These are phyloP conservation scores for Diaporthe sp. DNA, from an alignment of 2,329 filamentous ascomycete species.

Conservation along the genomic window DNA sequence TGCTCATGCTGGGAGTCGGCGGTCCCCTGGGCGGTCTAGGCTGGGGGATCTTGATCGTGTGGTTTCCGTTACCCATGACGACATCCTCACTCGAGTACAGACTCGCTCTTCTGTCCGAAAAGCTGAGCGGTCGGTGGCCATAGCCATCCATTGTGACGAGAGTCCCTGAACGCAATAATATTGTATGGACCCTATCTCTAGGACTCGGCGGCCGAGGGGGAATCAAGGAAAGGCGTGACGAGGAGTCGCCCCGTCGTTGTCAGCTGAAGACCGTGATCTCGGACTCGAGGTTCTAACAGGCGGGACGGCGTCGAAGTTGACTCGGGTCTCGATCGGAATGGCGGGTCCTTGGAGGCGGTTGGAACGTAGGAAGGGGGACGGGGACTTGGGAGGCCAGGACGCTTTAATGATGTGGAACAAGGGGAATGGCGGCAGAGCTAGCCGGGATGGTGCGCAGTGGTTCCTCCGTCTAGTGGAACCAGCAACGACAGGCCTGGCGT, in stretches of 20 bases:
- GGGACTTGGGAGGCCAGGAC: slow-evolving; percentile 12
- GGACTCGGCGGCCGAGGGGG: slow-evolving; percentile 28
- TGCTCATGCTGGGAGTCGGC: slow-evolving; percentile 77
- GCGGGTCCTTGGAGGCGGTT: slow-evolving; percentile 14
- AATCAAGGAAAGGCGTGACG: background rate
- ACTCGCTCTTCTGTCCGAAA: slow-evolving; percentile 74
- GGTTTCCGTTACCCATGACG: slow-evolving; percentile 64
- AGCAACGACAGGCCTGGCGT: background rate
- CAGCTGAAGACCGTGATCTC: background rate
- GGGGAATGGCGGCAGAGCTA: slow-evolving; percentile 30
- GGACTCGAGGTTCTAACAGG: slow-evolving; percentile 28
- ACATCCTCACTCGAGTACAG: slow-evolving; percentile 69
- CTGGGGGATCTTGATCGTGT: slow-evolving; percentile 66
- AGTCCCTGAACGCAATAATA: slow-evolving; percentile 28
- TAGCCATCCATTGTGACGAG: slow-evolving; percentile 57
- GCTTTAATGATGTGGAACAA: slow-evolving; percentile 26
- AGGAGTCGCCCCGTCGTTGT: slow-evolving; percentile 19
- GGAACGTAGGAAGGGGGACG: slow-evolving; percentile 6
- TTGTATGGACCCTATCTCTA: slow-evolving; percentile 23
- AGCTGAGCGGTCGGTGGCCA: slow-evolving; percentile 65
- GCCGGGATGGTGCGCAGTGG: slow-evolving; percentile 23
- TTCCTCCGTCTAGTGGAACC: slow-evolving; percentile 33
- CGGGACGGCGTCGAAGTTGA: slow-evolving; percentile 12
- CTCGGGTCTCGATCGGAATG: slow-evolving; percentile 12
- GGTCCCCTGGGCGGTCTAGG: slow-evolving; percentile 67